phyloP scores from a whole-genome alignment of 2,329 filamentous ascomycete genomes.

The Ophiostoma ulmi region DNA sequence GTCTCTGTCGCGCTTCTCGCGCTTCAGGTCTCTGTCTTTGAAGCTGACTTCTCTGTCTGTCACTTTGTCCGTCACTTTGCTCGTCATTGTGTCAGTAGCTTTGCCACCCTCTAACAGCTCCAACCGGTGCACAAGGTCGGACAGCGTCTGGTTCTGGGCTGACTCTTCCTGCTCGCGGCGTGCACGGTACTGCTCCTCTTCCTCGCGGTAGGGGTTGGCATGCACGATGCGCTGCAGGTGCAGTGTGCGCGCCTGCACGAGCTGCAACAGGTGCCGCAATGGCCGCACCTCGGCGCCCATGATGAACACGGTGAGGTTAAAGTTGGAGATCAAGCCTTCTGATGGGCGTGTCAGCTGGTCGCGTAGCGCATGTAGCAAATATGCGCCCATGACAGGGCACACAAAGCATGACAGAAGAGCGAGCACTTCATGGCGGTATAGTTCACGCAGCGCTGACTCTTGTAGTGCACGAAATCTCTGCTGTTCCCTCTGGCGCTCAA shows the following conservation, averaged over 20 bases:
- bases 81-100: not conserved
- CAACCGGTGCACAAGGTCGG: conserved; percentile 56
- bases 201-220: conserved; percentile 41
- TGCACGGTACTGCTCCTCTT: conserved; percentile 25
- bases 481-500: conserved; percentile 30
- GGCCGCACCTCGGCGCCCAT: conserved; percentile 82
- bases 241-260: conserved; percentile 72
- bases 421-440: conserved; percentile 68
- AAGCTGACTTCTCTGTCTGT: not conserved
- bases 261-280: conserved; percentile 71
- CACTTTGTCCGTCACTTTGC: not conserved
- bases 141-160: conserved; percentile 38
- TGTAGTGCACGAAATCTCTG: conserved; percentile 22
- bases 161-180: conserved; percentile 31
- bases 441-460: conserved; percentile 50
- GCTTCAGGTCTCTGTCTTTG: conserved; percentile 26
- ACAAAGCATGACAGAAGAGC: conserved; percentile 75
- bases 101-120: conserved; percentile 48
- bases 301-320: conserved; percentile 87
- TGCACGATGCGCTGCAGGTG: conserved; percentile 72
- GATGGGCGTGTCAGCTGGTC: conserved; percentile 75
- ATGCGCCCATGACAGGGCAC: conserved; percentile 73
- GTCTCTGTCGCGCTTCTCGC: conserved; percentile 23
- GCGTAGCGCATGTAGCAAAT: conserved; percentile 75
- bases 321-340: conserved; percentile 83